Evolutionary conservation across 768 basidiomycete genomes (phyloP), one percentile per base, ranked within the genome.

Genomic region (Pisolithus marmoratus): DNA sequence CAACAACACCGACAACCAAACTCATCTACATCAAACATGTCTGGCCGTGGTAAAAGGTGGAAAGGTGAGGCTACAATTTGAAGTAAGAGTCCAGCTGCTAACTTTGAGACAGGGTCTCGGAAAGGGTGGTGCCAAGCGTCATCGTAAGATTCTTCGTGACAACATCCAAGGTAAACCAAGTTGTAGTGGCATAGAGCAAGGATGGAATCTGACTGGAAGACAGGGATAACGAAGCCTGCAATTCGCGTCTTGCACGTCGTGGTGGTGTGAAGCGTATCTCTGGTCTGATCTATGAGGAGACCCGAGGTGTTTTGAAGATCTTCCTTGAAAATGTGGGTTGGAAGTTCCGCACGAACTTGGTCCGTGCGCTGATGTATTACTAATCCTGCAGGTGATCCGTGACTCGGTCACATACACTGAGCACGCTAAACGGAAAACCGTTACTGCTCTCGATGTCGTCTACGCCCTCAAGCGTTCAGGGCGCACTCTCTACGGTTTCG

Each of bases 391-490:
- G 46, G 46, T 89, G 65, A 89, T 92, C 65, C 83, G 89, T 55
- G 90, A 92, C 71, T 89, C 87, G 11, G 90, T 92, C 59, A 92
- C 90, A 54, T 92, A 93, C 78, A 91, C 90, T 31, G 90, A 93
- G 70, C 90, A 92, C 76, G 90, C 90, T 53, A 92, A 92, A 73
- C 80, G 86, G 40, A 87, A 85, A 71, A 88, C 86, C 7, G 89
- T 90, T 51, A 90, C 89, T 15, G 87, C 90, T 2, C 83, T 93
- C 61, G 90, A 91, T 65, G 90, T 86, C 40, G 84, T 85, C n/a
- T 85, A 85, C 50, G 84, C 84, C 38, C 71, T 85, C 53, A 85
- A 85, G 73, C 80, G 81, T 38, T 83, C 82, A 17, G 83, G 83
- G 27, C 79, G 87, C 60, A 90, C 87, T 26, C 76, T 90, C 37